Base-by-base conservation (phyloP, 345 rosid species). In the Arabidopsis arenosa region DNA sequence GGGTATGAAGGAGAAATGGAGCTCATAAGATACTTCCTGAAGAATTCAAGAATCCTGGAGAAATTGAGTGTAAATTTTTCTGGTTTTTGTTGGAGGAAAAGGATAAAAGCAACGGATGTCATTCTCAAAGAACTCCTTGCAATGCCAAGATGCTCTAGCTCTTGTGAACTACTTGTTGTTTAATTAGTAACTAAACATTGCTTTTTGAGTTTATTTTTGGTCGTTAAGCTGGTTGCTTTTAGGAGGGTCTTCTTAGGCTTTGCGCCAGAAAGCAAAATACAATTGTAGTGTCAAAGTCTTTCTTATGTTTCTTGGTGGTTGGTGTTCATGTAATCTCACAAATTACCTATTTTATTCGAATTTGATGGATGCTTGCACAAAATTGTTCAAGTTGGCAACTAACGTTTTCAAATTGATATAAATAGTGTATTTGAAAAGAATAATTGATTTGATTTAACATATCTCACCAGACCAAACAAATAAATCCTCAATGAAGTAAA, bases 51-150 rank as follows among this genome's bases (percentile, higher is more conserved):
- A 49, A 49, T 48, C 15, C 36, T 60, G 13, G 67, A 58, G 66
- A 70, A 66, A 36, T 1, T 66, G 30, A 4, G 30, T 51, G 55
- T 51, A 15, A 8, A 12, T 5, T 2, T 63, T 44, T 10, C 33
- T 26, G 2, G 0, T 6, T 7, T 0, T 4, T 0, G 4, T 13
- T 0, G 15, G 48, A 35, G 0, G 44, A 35, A 11, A 68, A 11
- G 63, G 9, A 8, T 12, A 23, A 33, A 48, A 93, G 89, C 91
- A 89, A 15, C 87, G 83, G 67, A 87, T 71, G 93, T 74, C 63
- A 87, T 88, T 47, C 77, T 92, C 9, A 86, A 85, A 72, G 94
- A 88, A 81, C 94, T 66, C 47, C 5, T 66, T 17, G 59, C 45
- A 66, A 35, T 66, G 35, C 45, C 59, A 51, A 66, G 59, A 49